Evolutionary conservation across 2,329 filamentous ascomycete species (phyloP).

Genomic region (Hypomyces perniciosus): DNA sequence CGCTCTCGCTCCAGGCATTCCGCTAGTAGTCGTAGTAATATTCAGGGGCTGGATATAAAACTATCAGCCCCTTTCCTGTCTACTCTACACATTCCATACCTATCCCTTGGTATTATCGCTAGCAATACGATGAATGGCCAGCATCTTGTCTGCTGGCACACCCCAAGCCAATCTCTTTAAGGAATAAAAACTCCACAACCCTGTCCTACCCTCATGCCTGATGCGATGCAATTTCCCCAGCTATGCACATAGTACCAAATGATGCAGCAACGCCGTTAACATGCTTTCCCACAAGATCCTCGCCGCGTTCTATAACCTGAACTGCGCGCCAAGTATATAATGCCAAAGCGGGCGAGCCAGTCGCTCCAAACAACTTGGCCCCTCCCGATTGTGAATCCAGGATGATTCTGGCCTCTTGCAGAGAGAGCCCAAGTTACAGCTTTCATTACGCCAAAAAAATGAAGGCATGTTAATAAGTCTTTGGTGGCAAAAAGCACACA

Average conservation of each 20-base stretch:
- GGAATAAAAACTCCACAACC: slow-evolving; percentile 19
- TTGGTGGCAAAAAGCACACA: not conserved
- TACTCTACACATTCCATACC: slow-evolving; percentile 11
- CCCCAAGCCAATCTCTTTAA: slow-evolving; percentile 13
- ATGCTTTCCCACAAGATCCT: slow-evolving; percentile 28
- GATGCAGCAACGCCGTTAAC: slow-evolving; percentile 31
- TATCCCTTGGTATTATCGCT: slow-evolving; percentile 16
- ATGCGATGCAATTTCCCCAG: slow-evolving; percentile 24
- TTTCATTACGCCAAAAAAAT: slow-evolving; percentile 7
- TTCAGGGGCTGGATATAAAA: not conserved
- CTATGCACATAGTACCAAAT: slow-evolving; percentile 21
- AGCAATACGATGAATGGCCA: slow-evolving; percentile 11
- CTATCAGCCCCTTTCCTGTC: not conserved
- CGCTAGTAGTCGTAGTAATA: not conserved
- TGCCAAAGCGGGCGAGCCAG: slow-evolving; percentile 22
- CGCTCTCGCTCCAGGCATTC: too few relatives aligned
- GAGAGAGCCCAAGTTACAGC: slow-evolving; percentile 5
- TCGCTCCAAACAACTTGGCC: slow-evolving; percentile 15
- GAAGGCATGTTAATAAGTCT: not conserved
- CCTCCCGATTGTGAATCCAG: slow-evolving; percentile 5
- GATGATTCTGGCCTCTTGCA: slow-evolving; percentile 4
- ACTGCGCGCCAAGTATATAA: slow-evolving; percentile 25
- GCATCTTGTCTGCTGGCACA: slow-evolving; percentile 2
- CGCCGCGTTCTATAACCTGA: slow-evolving; percentile 26
- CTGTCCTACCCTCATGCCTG: slow-evolving; percentile 15